Base-by-base conservation (phyloP, 192 early-diverging fungal genomes). In the Coemansia aciculifera region DNA sequence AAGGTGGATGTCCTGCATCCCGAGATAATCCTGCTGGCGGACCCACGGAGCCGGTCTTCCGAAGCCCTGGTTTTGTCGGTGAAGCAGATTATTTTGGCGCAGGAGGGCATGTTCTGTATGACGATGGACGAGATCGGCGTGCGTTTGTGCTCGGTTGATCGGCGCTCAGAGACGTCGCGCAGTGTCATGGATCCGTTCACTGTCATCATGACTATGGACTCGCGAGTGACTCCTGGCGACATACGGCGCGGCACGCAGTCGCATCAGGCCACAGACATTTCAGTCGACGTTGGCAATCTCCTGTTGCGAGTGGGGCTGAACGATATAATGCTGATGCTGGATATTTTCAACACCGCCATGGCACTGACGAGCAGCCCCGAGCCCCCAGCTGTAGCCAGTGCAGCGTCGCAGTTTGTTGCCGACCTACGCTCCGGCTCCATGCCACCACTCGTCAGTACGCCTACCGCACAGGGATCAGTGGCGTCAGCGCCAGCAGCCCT, bases 171-270 rank as follows among this genome's bases (percentile, higher is more conserved):
- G 39, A 93, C 95, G 0, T 84, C 84, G 5, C 72, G 97, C 21
- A 87, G 90, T 7, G 93, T 98, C 48, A 92, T 99, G 71, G 92
- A 98, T 66, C 92, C 92, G 46, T 96, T 97, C 75, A 89, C 96
- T 56, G 74, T 97, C 15, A 88, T 90, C 4, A 62, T 94, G 23
- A 87, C 88, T 0, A 88, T 95, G 88, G 94, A 96, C 67, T 88
- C 85, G 37, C 87, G 89, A 11, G 83, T 84, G 9, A 78, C 88
- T 4, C 83, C 79, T 0, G 87, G 87, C 6, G 89, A 86, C 8
- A 37, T 61, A 29, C 34, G 19, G 10, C 59, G 59, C 5, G 65
- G 70, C 34, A 59, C 59, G 1, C 67, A 74, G 65, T 17, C 56
- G 21, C 85, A 89, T 40, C 81, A 85, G 44, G 71, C 89, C 10